A percentile compares a stretch with the other conserved stretches of the same genome.
phyloP scores from a whole-genome alignment of 177 flowering plant species.

The Vitis hybrid region DNA sequence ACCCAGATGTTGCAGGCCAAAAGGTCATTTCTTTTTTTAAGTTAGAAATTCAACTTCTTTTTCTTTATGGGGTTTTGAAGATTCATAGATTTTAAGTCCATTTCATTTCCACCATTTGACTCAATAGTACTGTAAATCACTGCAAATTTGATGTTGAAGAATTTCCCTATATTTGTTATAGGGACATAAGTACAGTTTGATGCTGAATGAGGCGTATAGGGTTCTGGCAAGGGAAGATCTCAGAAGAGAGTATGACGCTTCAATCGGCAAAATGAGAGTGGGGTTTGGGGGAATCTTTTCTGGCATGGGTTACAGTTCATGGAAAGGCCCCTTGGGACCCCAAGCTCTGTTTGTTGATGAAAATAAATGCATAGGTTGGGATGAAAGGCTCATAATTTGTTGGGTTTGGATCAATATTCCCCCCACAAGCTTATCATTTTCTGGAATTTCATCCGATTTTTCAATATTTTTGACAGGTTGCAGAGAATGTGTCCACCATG shows the following conservation, averaged over 20 bases:
- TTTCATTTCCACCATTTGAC: too few species aligned
- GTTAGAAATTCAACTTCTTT: neutral
- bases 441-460: too few species aligned
- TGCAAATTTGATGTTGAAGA: neutral
- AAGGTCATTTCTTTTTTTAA: conserved; percentile 26
- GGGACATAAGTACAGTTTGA: conserved; percentile 61
- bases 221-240: conserved; percentile 57
- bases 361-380: conserved; percentile 61
- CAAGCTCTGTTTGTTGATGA: conserved; percentile 75
- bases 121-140: too few species aligned
- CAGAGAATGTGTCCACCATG: conserved; percentile 68
- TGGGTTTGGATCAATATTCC: conserved; percentile 8
- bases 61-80: neutral
- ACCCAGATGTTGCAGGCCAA: conserved; percentile 76
- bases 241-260: conserved; percentile 60
- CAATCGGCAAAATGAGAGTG: conserved; percentile 28
- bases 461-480: conserved; percentile 45
- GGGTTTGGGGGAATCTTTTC: conserved; percentile 18
- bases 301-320: conserved; percentile 40
- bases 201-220: conserved; percentile 63
- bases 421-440: too few species aligned
- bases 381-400: too few species aligned
- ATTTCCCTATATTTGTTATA: conserved; percentile 15
- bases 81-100: neutral
- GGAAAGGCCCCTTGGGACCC: conserved; percentile 68